Percentiles rank a stretch among this genome's conserved stretches.
These are phyloP conservation scores for Arthromyces matolae DNA, from an alignment of 768 basidiomycete species.

Conservation along the genomic window DNA sequence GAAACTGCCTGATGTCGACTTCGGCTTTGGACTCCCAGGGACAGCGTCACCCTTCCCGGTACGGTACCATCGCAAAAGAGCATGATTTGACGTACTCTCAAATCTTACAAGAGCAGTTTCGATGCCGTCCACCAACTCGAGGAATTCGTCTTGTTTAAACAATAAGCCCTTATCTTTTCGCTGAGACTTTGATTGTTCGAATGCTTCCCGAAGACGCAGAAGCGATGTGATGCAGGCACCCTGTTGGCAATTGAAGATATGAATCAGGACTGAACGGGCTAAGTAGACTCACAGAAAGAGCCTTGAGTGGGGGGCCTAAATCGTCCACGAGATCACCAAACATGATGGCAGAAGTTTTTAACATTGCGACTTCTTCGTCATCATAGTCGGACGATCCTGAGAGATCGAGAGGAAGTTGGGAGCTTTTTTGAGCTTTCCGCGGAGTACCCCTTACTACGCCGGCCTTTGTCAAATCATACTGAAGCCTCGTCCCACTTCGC, in stretches of 20 bases:
- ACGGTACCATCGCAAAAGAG: slow-evolving; percentile 72
- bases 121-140: slow-evolving; percentile 59
- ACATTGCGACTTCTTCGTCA: slow-evolving; percentile 38
- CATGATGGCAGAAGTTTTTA: slow-evolving; percentile 63
- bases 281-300: slow-evolving; percentile 65
- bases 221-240: slow-evolving; percentile 57
- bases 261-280: background rate
- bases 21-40: slow-evolving; percentile 14
- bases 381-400: slow-evolving; percentile 18
- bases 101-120: slow-evolving; percentile 69
- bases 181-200: slow-evolving; percentile 43
- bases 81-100: slow-evolving; percentile 81
- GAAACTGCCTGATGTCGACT: slow-evolving; percentile 20
- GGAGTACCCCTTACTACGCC: slow-evolving; percentile 25
- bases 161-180: slow-evolving; percentile 26
- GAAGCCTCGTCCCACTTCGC: slow-evolving; percentile 77
- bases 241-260: slow-evolving; percentile 32
- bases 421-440: slow-evolving; percentile 19
- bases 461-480: slow-evolving; percentile 76
- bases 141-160: slow-evolving; percentile 56
- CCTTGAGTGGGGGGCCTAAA: slow-evolving; percentile 71
- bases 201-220: slow-evolving; percentile 60
- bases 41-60: slow-evolving; percentile 39
- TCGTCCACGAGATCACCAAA: slow-evolving; percentile 81
- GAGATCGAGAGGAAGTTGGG: slow-evolving; percentile 1